Conservation (phyloP, 2,329 filamentous ascomycete genomes). For the Fusarium mexicanum region DNA sequence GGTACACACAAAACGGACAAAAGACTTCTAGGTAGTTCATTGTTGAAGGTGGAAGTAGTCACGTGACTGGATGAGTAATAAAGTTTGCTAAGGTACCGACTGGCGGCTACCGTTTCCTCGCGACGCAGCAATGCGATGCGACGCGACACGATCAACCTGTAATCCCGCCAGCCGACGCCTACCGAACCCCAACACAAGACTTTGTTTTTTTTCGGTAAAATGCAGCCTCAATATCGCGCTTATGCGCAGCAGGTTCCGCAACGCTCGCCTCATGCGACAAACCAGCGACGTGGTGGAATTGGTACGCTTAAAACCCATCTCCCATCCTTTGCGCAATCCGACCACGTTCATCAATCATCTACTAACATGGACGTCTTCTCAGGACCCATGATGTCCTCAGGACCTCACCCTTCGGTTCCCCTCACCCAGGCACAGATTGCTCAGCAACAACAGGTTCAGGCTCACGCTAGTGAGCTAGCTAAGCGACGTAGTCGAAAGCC, state of each 20-base stretch:
- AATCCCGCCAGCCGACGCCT: constrained; percentile 20
- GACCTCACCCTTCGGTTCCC: constrained; percentile 60
- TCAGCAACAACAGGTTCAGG: constrained; percentile 62
- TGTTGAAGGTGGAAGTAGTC: neutral
- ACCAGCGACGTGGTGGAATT: constrained; percentile 63
- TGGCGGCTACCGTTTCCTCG: constrained; percentile 27
- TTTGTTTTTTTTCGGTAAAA: constrained; percentile 39
- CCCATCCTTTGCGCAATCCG: neutral
- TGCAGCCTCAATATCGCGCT: constrained; percentile 64
- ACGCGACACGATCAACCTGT: constrained; percentile 41
- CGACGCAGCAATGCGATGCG: constrained; percentile 33
- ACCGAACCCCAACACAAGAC: constrained; percentile 14
- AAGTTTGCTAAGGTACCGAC: neutral
- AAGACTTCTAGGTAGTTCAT: neutral
- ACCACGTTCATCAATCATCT: neutral
- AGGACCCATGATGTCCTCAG: constrained; percentile 66
- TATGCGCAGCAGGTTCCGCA: constrained; percentile 62
- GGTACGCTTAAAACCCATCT: constrained; percentile 51
- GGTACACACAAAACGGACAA: neutral
- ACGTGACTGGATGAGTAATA: constrained; percentile 32
- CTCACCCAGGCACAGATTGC: constrained; percentile 64
- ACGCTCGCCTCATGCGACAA: constrained; percentile 58
- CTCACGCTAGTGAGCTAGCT: constrained; percentile 70
- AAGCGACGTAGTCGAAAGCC: constrained; percentile 88
- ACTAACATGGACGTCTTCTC: constrained; percentile 22